phyloP scores from a whole-genome alignment of 192 early-diverging fungal species.

The Backusella mclennaniae region DNA sequence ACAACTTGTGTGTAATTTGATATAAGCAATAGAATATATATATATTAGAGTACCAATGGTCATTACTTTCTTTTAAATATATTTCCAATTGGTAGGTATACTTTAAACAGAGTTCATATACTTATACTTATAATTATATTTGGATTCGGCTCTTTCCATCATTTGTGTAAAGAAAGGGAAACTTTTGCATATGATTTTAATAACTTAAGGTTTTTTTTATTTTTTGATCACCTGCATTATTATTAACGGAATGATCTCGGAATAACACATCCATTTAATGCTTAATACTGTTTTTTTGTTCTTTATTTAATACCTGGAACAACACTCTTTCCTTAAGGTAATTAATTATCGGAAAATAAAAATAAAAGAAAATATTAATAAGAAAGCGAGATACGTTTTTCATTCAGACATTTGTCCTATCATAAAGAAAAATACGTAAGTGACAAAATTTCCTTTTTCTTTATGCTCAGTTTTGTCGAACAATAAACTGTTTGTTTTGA shows the following conservation, averaged over 20 bases:
- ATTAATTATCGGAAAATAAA: neutral
- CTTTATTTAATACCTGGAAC: neutral
- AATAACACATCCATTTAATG: neutral
- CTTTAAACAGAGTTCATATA: neutral
- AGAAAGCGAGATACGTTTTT: too few relatives aligned
- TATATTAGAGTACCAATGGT: too few relatives aligned
- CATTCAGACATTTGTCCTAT: too few relatives aligned
- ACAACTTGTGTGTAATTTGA: too few relatives aligned
- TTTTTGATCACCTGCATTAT: neutral
- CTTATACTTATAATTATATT: neutral
- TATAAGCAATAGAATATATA: too few relatives aligned
- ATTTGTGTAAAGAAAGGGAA: neutral
- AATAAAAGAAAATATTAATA: neutral
- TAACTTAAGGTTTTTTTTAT: neutral
- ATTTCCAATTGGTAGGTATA: neutral
- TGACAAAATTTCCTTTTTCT: neutral
- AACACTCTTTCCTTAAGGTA: neutral
- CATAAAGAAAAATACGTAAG: neutral
- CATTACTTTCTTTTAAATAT: neutral
- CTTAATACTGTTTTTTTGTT: neutral
- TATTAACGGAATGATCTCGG: neutral
- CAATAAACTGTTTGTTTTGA: conserved; percentile 5
- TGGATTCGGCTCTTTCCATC: neutral
- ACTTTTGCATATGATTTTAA: neutral
- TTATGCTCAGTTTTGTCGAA: neutral